Conservation (phyloP, 1,284 basidiomycete genomes). For the Cryptococcus wingfieldii region DNA sequence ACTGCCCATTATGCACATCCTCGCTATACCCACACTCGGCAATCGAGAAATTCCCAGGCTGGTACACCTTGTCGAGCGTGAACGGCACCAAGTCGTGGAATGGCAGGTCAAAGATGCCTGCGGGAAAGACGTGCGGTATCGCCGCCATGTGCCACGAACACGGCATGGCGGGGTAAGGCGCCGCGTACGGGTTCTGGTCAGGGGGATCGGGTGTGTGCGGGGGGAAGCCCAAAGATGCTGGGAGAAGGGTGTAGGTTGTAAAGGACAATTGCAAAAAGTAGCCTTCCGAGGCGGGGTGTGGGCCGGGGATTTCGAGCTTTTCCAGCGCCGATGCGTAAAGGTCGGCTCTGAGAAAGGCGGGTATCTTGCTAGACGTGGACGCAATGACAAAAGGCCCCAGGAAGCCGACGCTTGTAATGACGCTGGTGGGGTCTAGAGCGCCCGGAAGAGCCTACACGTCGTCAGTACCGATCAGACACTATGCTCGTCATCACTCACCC, state of each 20-base stretch:
- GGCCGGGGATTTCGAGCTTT: background rate
- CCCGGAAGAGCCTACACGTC: too few species aligned
- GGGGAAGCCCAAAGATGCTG: background rate
- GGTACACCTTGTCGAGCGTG: background rate
- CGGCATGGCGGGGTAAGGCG: background rate
- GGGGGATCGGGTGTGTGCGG: background rate
- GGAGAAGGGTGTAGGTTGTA: background rate
- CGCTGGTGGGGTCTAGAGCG: too few species aligned
- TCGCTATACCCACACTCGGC: background rate
- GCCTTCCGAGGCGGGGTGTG: background rate
- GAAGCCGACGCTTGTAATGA: too few species aligned
- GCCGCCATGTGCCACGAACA: background rate
- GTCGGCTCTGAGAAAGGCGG: background rate
- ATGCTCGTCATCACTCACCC: background rate
- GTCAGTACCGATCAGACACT: too few species aligned
- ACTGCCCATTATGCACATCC: background rate
- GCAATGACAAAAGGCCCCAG: too few species aligned
- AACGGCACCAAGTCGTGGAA: background rate
- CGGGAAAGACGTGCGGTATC: background rate
- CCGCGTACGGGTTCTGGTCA: background rate
- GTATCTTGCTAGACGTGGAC: background rate
- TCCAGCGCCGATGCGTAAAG: background rate
- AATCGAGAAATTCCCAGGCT: background rate
- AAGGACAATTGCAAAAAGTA: background rate
- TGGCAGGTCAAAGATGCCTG: background rate